phyloP scores from a whole-genome alignment of 345 rosid genomes.

The Lumnitzera littorea region DNA sequence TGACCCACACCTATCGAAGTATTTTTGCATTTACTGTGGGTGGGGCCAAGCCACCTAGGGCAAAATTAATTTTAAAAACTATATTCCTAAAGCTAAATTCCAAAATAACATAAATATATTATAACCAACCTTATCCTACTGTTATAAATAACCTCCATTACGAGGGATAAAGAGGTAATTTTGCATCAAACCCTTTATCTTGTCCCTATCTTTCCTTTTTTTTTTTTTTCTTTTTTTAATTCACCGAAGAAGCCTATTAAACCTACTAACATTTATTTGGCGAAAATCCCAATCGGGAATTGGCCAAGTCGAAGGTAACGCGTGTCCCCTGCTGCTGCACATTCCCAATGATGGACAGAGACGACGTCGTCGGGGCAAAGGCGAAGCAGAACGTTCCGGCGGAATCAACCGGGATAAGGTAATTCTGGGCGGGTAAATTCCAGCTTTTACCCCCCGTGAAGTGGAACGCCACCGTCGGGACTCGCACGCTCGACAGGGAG shows the following conservation, averaged over 20 bases:
- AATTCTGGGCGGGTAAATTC: constrained; percentile 72
- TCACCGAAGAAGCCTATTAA: background rate
- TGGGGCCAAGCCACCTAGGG: constrained; percentile 15
- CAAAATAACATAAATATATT: too few species aligned
- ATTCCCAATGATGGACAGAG: constrained; percentile 84
- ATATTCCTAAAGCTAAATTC: too few species aligned
- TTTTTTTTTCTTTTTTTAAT: too few species aligned
- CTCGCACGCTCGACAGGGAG: constrained; percentile 44
- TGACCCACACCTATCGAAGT: background rate
- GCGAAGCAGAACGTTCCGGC: constrained; percentile 85
- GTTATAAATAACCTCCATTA: too few species aligned
- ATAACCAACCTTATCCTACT: background rate
- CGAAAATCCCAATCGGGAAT: constrained; percentile 56
- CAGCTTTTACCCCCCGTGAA: constrained; percentile 50
- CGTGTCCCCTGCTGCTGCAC: constrained; percentile 97
- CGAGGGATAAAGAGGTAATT: constrained; percentile 1
- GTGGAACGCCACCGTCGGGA: constrained; percentile 73
- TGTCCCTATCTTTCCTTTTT: too few species aligned
- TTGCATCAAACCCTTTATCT: background rate
- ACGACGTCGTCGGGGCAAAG: constrained; percentile 80
- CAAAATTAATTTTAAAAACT: too few species aligned
- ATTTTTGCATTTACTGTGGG: constrained; percentile 11
- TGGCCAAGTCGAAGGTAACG: constrained; percentile 68
- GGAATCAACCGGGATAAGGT: constrained; percentile 61
- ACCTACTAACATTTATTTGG: constrained; percentile 47